A percentile compares a stretch with the other conserved stretches of the same genome.
These are phyloP conservation scores for Sarocladium strictum DNA, from an alignment of 2,329 filamentous ascomycete species.

Conservation along the genomic window DNA sequence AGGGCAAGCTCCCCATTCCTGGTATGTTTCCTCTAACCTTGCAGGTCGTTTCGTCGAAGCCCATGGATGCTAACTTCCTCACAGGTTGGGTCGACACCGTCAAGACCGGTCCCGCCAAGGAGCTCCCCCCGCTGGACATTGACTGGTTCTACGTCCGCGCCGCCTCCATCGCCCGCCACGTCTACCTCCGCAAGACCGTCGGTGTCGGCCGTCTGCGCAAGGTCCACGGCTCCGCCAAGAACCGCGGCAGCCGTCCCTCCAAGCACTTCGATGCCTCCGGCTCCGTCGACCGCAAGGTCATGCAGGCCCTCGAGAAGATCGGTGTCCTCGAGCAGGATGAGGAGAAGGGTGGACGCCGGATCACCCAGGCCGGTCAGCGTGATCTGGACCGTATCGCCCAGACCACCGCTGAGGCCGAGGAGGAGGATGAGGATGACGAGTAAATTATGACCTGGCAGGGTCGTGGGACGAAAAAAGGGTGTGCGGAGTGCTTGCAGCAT, in stretches of 20 bases:
- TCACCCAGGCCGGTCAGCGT: conserved; percentile 96
- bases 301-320: conserved; percentile 99
- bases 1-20: conserved; percentile 87
- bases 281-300: conserved; percentile 92
- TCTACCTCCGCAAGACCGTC: conserved; percentile 99
- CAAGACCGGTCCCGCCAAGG: conserved; percentile 95
- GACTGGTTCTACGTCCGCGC: conserved; percentile 96
- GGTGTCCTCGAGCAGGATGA: conserved; percentile 96
- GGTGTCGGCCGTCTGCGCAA: conserved; percentile 97
- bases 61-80: conserved; percentile 5
- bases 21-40: conserved; percentile 53
- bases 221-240: conserved; percentile 94
- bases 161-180: conserved; percentile 91
- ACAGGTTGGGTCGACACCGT: conserved; percentile 99
- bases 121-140: conserved; percentile 95
- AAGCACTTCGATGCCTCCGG: conserved; percentile 95
- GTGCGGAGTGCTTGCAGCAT: conserved; percentile 7
- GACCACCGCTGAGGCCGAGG: conserved; percentile 69
- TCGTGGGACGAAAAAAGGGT: conserved; percentile 5
- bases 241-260: conserved; percentile 85
- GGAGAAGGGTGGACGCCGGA: conserved; percentile 97
- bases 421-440: conserved; percentile 61
- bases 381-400: conserved; percentile 95
- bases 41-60: no score
- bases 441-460: conserved; percentile 34